Conservation (phyloP, 352 stramenopile species). For the Globisporangium megalacanthum region DNA sequence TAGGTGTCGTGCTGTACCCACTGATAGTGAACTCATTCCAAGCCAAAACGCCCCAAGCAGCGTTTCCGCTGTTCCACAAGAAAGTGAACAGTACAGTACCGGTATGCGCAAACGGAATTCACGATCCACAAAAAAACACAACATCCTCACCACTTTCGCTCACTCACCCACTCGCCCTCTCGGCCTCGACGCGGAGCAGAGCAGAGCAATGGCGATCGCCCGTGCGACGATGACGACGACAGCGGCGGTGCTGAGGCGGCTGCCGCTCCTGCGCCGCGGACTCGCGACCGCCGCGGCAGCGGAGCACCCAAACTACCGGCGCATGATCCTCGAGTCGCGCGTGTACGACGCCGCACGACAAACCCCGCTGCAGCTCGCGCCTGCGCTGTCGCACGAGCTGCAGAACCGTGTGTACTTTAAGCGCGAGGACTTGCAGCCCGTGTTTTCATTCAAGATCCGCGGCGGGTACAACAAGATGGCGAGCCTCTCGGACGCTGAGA, state of each 20-base stretch:
- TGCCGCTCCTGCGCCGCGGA: background rate
- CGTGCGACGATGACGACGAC: background rate
- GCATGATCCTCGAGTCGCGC: slow-evolving; percentile 83
- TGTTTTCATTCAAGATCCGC: slow-evolving; percentile 99
- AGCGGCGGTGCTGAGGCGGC: background rate
- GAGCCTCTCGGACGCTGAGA: slow-evolving; percentile 70
- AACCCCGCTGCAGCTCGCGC: slow-evolving; percentile 73
- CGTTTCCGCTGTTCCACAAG: no score
- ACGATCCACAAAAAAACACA: no score
- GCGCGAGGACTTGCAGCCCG: slow-evolving; percentile 96
- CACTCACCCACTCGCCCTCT: no score
- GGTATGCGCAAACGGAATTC: no score
- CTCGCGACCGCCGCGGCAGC: background rate
- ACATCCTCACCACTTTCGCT: no score
- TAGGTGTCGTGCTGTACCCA: no score
- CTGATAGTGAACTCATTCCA: no score
- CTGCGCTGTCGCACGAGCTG: slow-evolving; percentile 58
- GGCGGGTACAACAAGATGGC: slow-evolving; percentile 99
- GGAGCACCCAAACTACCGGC: slow-evolving; percentile 55
- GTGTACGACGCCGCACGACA: slow-evolving; percentile 85
- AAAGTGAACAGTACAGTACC: no score
- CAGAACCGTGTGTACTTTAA: slow-evolving; percentile 90
- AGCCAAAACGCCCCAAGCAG: no score
- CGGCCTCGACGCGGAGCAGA: no score
- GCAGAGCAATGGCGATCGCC: background rate